phyloP scores from a whole-genome alignment of 2,329 filamentous ascomycete species.

The Talaromyces pinophilus region DNA sequence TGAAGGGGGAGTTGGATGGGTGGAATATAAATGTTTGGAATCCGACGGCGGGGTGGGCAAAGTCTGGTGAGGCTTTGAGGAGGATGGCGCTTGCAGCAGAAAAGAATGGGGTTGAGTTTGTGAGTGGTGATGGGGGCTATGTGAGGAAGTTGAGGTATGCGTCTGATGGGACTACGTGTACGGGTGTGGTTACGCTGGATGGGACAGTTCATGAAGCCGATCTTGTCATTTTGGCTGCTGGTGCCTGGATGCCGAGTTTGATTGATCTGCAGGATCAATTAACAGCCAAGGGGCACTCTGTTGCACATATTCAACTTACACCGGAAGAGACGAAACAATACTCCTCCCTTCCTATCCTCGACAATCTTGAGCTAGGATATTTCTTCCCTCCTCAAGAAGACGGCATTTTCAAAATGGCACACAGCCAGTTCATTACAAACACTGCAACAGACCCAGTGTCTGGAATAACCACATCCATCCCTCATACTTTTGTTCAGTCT shows the following conservation, averaged over 20 bases:
- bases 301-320: constrained; percentile 58
- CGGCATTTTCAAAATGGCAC: constrained; percentile 63
- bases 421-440: constrained; percentile 61
- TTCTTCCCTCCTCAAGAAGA: constrained; percentile 30
- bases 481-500: constrained; percentile 14
- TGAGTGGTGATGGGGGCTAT: constrained; percentile 16
- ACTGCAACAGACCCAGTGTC: constrained; percentile 31
- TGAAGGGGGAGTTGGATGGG: constrained; percentile 20
- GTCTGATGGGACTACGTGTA: constrained; percentile 4
- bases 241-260: constrained; percentile 57
- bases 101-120: constrained; percentile 43
- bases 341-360: constrained; percentile 54
- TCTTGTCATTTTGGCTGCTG: constrained; percentile 57
- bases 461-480: constrained; percentile 15
- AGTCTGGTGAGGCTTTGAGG: constrained; percentile 51
- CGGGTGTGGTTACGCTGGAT: constrained; percentile 51
- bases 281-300: constrained; percentile 62
- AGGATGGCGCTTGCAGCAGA: constrained; percentile 49
- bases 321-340: constrained; percentile 53
- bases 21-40: constrained; percentile 37
- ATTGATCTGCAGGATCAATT: constrained; percentile 52
- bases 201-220: constrained; percentile 54
- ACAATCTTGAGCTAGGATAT: constrained; percentile 32
- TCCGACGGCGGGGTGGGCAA: constrained; percentile 56
- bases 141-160: constrained; percentile 11